These are phyloP conservation scores for Fomitopsis serialis DNA, from an alignment of 768 basidiomycete genomes.

Conservation along the genomic window DNA sequence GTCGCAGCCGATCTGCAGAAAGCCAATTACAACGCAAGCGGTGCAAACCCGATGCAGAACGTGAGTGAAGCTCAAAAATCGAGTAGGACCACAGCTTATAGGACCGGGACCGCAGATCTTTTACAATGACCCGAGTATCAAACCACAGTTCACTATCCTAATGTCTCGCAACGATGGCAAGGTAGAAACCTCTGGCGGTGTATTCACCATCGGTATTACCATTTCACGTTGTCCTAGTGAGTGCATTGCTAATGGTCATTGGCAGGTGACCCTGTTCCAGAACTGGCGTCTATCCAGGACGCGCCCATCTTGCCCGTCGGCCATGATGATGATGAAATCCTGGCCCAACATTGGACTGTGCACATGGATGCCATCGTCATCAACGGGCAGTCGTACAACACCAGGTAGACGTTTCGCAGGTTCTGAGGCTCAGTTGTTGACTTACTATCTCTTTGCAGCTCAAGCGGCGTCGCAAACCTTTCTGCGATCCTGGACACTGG, in stretches of 20 bases:
- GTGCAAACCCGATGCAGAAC: neutral
- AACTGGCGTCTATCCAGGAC: neutral
- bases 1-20: neutral
- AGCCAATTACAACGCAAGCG: neutral
- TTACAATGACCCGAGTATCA: neutral
- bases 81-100: neutral
- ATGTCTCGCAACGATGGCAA: constrained; percentile 2
- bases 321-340: neutral
- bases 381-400: constrained; percentile 1
- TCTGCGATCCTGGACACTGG: constrained; percentile 2
- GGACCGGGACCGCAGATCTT: neutral
- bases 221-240: too few relatives aligned
- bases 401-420: neutral
- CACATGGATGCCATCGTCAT: neutral
- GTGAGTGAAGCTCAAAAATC: neutral
- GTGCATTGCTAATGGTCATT: neutral
- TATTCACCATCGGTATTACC: constrained; percentile 2
- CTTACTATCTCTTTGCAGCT: neutral
- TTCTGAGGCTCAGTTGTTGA: neutral
- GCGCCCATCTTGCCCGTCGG: neutral
- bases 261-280: neutral
- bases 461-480: neutral
- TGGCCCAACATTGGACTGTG: neutral
- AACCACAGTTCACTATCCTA: constrained; percentile 1
- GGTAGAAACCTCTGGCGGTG: neutral